Conservation (phyloP, 1,284 basidiomycete species). For the Ceratobasidium sp. region DNA sequence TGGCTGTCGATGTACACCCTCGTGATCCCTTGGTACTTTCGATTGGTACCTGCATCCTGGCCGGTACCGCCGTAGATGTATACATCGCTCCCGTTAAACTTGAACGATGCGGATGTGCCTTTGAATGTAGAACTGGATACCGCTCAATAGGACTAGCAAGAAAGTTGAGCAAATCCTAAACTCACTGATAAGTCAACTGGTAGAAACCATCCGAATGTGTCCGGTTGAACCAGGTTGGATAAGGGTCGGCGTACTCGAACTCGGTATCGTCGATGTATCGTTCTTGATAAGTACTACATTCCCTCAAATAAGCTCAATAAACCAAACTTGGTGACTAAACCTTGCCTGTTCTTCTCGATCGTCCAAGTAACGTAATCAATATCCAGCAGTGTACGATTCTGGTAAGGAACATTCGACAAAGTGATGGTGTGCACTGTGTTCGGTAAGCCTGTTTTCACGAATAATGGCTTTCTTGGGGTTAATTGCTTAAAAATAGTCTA, state of each 20-base stretch:
- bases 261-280: conserved; percentile 4
- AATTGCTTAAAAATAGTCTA: not conserved
- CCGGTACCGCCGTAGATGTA: conserved; percentile 18
- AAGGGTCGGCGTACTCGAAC: conserved; percentile 12
- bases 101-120: not conserved
- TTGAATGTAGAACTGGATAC: not conserved
- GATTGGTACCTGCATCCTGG: conserved; percentile 1
- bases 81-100: conserved; percentile 22
- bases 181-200: conserved; percentile 20
- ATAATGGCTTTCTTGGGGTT: not conserved
- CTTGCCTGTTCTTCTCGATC: conserved; percentile 3
- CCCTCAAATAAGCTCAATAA: not conserved
- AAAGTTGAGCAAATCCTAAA: not conserved
- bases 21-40: conserved; percentile 4
- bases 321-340: not conserved
- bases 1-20: conserved; percentile 13
- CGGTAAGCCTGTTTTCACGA: not conserved
- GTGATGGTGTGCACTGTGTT: not conserved
- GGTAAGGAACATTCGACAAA: conserved; percentile 8
- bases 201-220: conserved; percentile 6
- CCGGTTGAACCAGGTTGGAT: not conserved
- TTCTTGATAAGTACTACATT: not conserved
- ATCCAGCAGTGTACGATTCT: not conserved
- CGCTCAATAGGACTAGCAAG: not conserved
- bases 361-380: conserved; percentile 26